These are phyloP conservation scores for Gonapodya prolifera DNA, from an alignment of 192 early-diverging fungal species.

Conservation along the genomic window DNA sequence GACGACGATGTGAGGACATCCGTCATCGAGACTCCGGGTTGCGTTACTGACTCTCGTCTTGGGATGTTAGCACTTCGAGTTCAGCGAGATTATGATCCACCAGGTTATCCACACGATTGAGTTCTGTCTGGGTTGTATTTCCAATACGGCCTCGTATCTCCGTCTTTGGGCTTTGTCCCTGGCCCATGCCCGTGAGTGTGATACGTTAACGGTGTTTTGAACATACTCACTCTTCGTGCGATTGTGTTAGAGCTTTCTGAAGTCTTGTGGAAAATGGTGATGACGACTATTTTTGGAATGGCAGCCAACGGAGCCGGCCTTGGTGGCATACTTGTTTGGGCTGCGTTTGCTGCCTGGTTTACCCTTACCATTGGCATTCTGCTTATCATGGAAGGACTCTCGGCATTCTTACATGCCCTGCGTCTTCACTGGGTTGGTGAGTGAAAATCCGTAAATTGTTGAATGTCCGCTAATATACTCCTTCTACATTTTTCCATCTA, in stretches of 20 bases:
- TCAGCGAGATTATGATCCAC: slow-evolving; percentile 92
- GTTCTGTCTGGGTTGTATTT: slow-evolving; percentile 89
- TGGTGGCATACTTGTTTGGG: slow-evolving; percentile 56
- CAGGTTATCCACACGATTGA: slow-evolving; percentile 98
- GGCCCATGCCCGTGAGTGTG: slow-evolving; percentile 82
- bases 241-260: slow-evolving; percentile 72
- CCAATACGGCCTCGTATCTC: slow-evolving; percentile 97
- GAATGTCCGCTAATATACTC: not conserved
- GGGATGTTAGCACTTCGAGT: slow-evolving; percentile 61
- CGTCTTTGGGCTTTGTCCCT: slow-evolving; percentile 97
- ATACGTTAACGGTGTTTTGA: not conserved
- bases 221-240: not conserved
- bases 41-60: not conserved
- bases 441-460: not conserved
- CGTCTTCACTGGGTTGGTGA: slow-evolving; percentile 66
- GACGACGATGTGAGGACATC: not conserved
- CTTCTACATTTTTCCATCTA: not conserved
- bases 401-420: slow-evolving; percentile 78
- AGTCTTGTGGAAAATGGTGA: slow-evolving; percentile 91
- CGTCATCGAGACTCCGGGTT: not conserved
- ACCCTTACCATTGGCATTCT: slow-evolving; percentile 62
- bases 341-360: slow-evolving; percentile 86
- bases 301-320: slow-evolving; percentile 23
- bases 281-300: slow-evolving; percentile 40
- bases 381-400: slow-evolving; percentile 75